A percentile compares a stretch with the other conserved stretches of the same genome.
phyloP scores from a whole-genome alignment of 257 asterid species.

The Gynochthodes officinalis region DNA sequence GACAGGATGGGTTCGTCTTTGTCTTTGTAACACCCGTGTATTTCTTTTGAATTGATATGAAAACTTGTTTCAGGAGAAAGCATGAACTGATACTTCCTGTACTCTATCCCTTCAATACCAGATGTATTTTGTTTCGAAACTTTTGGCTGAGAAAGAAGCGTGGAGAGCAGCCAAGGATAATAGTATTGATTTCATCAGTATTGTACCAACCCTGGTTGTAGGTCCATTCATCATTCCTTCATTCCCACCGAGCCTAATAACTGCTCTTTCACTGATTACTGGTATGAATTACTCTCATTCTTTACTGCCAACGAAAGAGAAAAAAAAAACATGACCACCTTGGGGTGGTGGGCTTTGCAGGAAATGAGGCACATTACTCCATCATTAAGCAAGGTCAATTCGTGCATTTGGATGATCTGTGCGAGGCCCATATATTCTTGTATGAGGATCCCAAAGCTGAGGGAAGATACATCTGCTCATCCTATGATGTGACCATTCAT shows the following conservation, averaged over 20 bases:
- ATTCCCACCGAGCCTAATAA: conserved; percentile 87
- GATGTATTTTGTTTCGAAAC: conserved; percentile 85
- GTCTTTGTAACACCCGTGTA: neutral
- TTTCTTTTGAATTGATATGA: too few species aligned
- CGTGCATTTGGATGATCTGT: conserved; percentile 83
- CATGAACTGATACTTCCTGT: neutral
- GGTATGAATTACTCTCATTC: conserved; percentile 29
- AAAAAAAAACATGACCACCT: neutral
- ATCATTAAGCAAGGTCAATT: conserved; percentile 82
- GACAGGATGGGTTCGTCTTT: conserved; percentile 81
- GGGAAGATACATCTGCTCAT: conserved; percentile 89
- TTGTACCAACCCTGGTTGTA: conserved; percentile 79
- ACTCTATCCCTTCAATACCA: conserved; percentile 27
- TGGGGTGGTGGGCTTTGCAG: conserved; percentile 23
- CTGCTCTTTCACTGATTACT: conserved; percentile 79
- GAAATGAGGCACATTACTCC: conserved; percentile 78
- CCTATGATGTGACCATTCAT: conserved; percentile 71
- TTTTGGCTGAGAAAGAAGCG: conserved; percentile 77
- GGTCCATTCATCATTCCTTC: conserved; percentile 77
- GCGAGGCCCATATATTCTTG: conserved; percentile 89
- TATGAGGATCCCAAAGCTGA: conserved; percentile 70
- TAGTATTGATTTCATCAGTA: conserved; percentile 62
- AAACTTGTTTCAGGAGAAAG: neutral
- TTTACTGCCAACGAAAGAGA: neutral
- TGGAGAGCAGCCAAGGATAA: conserved; percentile 55